Base-by-base conservation (phyloP, 2,329 filamentous ascomycete genomes). In the Peltaster fructicola region DNA sequence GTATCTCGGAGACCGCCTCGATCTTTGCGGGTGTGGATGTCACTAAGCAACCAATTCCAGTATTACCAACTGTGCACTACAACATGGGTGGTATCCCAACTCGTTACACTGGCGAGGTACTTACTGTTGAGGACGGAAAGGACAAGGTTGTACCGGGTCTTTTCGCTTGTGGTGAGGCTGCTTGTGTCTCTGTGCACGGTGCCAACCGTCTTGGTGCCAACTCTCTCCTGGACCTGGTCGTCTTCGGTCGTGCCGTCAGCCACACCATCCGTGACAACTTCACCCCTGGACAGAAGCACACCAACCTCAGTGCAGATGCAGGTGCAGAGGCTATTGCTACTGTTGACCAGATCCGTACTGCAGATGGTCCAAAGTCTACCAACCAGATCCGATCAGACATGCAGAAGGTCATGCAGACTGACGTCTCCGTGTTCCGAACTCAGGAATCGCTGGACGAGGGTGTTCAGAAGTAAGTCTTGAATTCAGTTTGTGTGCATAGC, bases 1-100 rank as follows among this genome's bases (percentile, higher is more conserved):
- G 85, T 71, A 98, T 98, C 53, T 93, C 85, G 18, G 88, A 98
- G 65, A 98, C 88, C 16, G 88, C 85, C 26, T 82, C 80, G 42
- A 95, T 95, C 47, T 98, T 98, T 57, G 68, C 85, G 32, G 85
- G 88, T 59, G 84, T 98, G 43, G 88, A 98, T 53, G 85, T 98
- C 41, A 76, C 73, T 33, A 93, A 92, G 65, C 79, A 93, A 59
- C 85, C 85, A 38, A 95, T 95, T 42, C 85, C 85, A 33, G 85
- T 95, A 38, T 66, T 95, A 35, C 85, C 85, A 30, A 95, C 85
- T 21, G 85, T 93, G 40, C 84, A 98, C 66, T 98, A 98, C 69
- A 93, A 93, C 68, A 98, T 95, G 88, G 85, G 85, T 57, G 85
- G 88, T 67, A 93, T 98, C 42, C 85, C 85, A 25, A 95, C 88